Percentiles rank a stretch among this genome's conserved stretches.
Evolutionary conservation across 2,329 filamentous ascomycete genomes (phyloP).

Genomic region (Calonectria naviculata): DNA sequence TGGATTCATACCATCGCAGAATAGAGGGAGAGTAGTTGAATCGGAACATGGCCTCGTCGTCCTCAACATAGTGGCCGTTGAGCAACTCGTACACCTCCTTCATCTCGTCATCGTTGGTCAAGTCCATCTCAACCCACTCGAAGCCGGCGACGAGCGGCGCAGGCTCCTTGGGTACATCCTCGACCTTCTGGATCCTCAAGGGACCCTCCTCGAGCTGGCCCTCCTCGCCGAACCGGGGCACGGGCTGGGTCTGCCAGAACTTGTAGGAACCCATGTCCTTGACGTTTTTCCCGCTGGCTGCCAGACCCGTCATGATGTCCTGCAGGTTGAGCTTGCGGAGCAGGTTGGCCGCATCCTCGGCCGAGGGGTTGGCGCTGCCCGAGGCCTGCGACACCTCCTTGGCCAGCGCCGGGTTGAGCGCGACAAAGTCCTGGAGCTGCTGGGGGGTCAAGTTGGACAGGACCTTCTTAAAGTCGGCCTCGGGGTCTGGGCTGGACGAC

Average conservation of each 20-base stretch:
- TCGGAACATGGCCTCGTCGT: slow-evolving; percentile 95
- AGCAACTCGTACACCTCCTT: slow-evolving; percentile 93
- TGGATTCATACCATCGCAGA: slow-evolving; percentile 78
- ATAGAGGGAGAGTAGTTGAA: slow-evolving; percentile 95
- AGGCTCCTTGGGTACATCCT: slow-evolving; percentile 82
- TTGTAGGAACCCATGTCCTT: slow-evolving; percentile 99
- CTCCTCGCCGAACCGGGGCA: slow-evolving; percentile 81
- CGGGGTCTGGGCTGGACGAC: slow-evolving; percentile 41
- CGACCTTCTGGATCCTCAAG: slow-evolving; percentile 82
- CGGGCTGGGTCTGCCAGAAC: slow-evolving; percentile 98
- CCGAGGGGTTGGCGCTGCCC: slow-evolving; percentile 48
- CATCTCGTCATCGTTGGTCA: slow-evolving; percentile 81
- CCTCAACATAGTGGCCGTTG: slow-evolving; percentile 96
- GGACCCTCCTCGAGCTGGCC: slow-evolving; percentile 78
- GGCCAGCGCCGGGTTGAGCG: slow-evolving; percentile 78
- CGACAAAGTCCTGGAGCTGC: slow-evolving; percentile 74
- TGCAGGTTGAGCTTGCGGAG: slow-evolving; percentile 74
- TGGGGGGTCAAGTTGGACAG: slow-evolving; percentile 64
- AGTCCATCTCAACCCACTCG: slow-evolving; percentile 93
- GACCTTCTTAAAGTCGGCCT: slow-evolving; percentile 60
- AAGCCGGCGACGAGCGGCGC: slow-evolving; percentile 83
- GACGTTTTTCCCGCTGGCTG: slow-evolving; percentile 84
- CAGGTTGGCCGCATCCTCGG: slow-evolving; percentile 60
- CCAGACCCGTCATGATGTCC: slow-evolving; percentile 80
- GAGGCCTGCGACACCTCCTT: slow-evolving; percentile 61